Conservation (phyloP, 768 basidiomycete species). For the Boletus reticuloceps region DNA sequence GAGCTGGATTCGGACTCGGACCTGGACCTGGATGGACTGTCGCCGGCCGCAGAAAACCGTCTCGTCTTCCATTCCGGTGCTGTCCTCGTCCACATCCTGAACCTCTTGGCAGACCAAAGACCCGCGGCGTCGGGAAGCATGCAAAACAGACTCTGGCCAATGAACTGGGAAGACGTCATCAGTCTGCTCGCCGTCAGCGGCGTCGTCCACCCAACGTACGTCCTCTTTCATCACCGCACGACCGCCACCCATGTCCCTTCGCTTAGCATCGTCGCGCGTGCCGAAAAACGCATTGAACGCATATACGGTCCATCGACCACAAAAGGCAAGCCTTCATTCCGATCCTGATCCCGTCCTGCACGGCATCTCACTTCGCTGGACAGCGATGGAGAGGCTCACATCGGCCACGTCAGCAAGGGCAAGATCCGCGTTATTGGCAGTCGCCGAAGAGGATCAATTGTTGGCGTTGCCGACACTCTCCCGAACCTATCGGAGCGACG, state of each 20-base stretch:
- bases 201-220: conserved; percentile 29
- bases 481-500: conserved; percentile 13
- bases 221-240: not conserved
- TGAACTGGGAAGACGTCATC: conserved; percentile 65
- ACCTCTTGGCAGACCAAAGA: conserved; percentile 52
- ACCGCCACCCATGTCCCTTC: too few species aligned
- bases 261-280: conserved; percentile 21
- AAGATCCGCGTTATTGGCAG: conserved; percentile 1
- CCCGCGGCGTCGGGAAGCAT: conserved; percentile 55
- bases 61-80: conserved; percentile 44
- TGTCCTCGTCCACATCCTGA: conserved; percentile 52
- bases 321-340: conserved; percentile 8
- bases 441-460: conserved; percentile 15
- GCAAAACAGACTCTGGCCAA: conserved; percentile 61
- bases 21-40: conserved; percentile 25
- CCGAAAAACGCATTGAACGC: conserved; percentile 27
- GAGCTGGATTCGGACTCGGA: conserved; percentile 22
- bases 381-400: conserved; percentile 18
- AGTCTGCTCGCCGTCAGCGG: conserved; percentile 47
- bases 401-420: conserved; percentile 20
- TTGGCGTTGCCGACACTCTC: conserved; percentile 10
- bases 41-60: conserved; percentile 28
- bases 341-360: not conserved
- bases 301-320: conserved; percentile 26
- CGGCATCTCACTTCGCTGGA: not conserved